These are phyloP conservation scores for Atkinsonella texensis DNA, from an alignment of 2,329 filamentous ascomycete species.

Conservation along the genomic window DNA sequence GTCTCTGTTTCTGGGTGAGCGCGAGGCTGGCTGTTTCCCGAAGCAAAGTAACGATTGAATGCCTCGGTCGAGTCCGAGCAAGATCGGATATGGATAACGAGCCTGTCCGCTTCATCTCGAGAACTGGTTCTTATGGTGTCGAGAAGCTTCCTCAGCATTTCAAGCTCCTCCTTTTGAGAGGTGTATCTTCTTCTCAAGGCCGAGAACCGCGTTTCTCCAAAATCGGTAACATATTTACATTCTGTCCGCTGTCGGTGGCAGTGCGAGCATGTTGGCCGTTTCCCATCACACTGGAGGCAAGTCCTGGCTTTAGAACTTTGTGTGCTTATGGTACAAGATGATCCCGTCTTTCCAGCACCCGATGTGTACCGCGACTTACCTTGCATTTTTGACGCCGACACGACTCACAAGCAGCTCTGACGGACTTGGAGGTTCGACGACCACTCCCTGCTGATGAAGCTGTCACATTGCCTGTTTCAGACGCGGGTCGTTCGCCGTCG, in stretches of 20 bases:
- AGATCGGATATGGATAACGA: not conserved
- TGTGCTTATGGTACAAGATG: not conserved
- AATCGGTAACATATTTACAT: conserved; percentile 2
- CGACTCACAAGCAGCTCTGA: conserved; percentile 2
- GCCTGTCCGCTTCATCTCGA: not conserved
- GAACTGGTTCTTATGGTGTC: not conserved
- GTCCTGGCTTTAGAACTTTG: not conserved
- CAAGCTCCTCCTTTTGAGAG: conserved; percentile 1
- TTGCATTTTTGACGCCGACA: conserved; percentile 5
- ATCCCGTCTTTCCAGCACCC: too few relatives aligned
- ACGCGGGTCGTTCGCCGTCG: not conserved
- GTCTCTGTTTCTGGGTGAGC: not conserved
- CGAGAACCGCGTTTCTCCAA: conserved; percentile 2
- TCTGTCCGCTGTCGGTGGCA: not conserved
- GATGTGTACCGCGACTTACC: not conserved
- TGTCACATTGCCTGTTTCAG: not conserved
- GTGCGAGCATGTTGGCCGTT: conserved; percentile 3
- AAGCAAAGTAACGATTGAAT: not conserved
- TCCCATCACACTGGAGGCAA: conserved; percentile 1
- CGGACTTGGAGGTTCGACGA: not conserved
- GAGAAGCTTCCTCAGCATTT: not conserved
- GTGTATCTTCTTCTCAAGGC: conserved; percentile 3
- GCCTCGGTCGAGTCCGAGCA: not conserved
- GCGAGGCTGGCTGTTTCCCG: not conserved
- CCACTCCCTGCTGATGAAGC: not conserved